Conservation (phyloP, 805 yeast genomes). For the Metschnikowia henanensis region DNA sequence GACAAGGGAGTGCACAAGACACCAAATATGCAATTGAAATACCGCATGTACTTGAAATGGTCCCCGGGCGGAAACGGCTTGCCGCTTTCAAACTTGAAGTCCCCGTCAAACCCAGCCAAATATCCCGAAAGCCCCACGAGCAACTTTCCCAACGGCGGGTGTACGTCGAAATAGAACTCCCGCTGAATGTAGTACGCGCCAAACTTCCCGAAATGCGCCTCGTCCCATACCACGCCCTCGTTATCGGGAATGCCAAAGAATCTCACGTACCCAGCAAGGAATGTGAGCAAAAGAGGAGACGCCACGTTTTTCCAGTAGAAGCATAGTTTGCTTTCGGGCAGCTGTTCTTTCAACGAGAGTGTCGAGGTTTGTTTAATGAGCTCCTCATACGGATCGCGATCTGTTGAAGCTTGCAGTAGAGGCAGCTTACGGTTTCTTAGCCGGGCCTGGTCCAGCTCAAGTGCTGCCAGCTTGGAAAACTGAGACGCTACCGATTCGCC, state of each 20-base stretch:
- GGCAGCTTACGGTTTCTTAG: conserved; percentile 5
- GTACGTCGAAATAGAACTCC: conserved; percentile 84
- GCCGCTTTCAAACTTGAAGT: conserved; percentile 88
- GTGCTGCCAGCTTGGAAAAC: not conserved
- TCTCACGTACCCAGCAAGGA: conserved; percentile 39
- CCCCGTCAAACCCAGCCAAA: conserved; percentile 82
- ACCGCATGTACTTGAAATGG: conserved; percentile 83
- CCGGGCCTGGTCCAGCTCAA: not conserved
- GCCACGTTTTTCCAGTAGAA: conserved; percentile 7
- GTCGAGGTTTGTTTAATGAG: conserved; percentile 18
- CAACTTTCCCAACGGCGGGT: conserved; percentile 86
- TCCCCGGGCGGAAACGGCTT: conserved; percentile 70
- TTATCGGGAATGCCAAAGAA: conserved; percentile 59
- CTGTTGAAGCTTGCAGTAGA: not conserved
- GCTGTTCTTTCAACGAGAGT: conserved; percentile 14
- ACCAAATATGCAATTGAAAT: conserved; percentile 83
- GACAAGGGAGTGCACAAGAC: conserved; percentile 85
- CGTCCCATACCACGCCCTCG: conserved; percentile 81
- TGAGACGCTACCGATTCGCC: conserved; percentile 5
- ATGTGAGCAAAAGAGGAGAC: conserved; percentile 16
- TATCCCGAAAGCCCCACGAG: conserved; percentile 76
- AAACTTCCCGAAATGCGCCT: conserved; percentile 86
- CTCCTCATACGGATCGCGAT: conserved; percentile 12
- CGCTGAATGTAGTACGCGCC: conserved; percentile 79
- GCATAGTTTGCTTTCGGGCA: not conserved